Conservation (phyloP, 768 basidiomycete genomes). For the Lentinus brumalis region DNA sequence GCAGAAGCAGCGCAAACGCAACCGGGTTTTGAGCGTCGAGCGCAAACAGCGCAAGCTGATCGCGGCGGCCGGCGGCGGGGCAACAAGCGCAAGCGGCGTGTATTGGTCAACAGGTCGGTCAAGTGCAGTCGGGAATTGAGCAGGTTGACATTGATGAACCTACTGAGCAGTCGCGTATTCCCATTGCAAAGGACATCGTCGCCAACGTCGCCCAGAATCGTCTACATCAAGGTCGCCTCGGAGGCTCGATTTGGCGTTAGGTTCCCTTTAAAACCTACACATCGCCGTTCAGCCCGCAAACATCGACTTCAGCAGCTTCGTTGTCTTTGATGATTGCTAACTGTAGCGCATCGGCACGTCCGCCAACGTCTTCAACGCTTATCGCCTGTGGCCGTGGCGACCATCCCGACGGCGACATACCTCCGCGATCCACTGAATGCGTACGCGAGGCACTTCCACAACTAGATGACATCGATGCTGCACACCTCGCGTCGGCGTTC, state of each 20-base stretch:
- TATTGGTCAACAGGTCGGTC: slow-evolving; percentile 35
- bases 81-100: slow-evolving; percentile 40
- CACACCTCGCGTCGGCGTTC: slow-evolving; percentile 72
- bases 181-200: slow-evolving; percentile 49
- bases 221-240: slow-evolving; percentile 46
- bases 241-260: slow-evolving; percentile 18
- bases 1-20: slow-evolving; percentile 35
- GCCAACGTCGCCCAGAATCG: slow-evolving; percentile 47
- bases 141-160: slow-evolving; percentile 52
- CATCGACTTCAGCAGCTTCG: slow-evolving; percentile 30
- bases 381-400: slow-evolving; percentile 63
- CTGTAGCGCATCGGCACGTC: slow-evolving; percentile 45
- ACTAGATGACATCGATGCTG: slow-evolving; percentile 70
- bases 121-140: slow-evolving; percentile 40
- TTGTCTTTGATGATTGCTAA: slow-evolving; percentile 36
- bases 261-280: slow-evolving; percentile 20
- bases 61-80: slow-evolving; percentile 37
- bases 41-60: slow-evolving; percentile 38
- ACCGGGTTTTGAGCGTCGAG: slow-evolving; percentile 38
- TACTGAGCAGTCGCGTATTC: slow-evolving; percentile 47
- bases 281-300: slow-evolving; percentile 33
- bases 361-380: slow-evolving; percentile 53
- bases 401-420: slow-evolving; percentile 70
- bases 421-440: slow-evolving; percentile 81
- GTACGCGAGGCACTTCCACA: slow-evolving; percentile 65